Evolutionary conservation across 164 flowering plant species (phyloP), one percentile per base, ranked within the genome.

Genomic region (Magnolia officinalis): DNA sequence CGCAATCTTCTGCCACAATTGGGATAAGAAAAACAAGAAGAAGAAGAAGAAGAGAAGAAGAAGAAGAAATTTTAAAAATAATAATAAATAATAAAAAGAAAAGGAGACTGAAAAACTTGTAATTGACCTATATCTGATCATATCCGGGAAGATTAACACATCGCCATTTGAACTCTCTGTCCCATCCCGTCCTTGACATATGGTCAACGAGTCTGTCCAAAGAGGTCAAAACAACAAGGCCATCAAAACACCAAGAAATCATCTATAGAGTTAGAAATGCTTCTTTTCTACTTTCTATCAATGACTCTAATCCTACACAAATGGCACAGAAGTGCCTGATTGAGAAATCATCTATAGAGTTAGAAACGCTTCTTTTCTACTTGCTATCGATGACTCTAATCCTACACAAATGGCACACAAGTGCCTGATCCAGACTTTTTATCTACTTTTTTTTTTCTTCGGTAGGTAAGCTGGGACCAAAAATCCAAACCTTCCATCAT

Each of bases 121-220:
- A 74, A 50, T 76, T 37, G 75, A 96, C 98, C 89, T 90, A 86
- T 90, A 94, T 81, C 83, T 86, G 80, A 92, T 76, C 99, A 92
- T 94, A 1, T 94, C 96, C 1, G 98, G 98, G 72, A 94, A 96
- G 75, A 94, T 80, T 75, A 92, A 68, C 50, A 96, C 87, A 82
- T 94, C 99, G 20, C 98, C 97, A 72, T 92, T 85, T 16, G 86
- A 79, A 55, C 80, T 81, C 58, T 83, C 89, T 1, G 85, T 66
- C 11, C 85, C 94, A 10, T 85, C 88, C 6, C 84, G 74, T 71
- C 88, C 97, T 72, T 88, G 97, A 61, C 89, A 90, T 18, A 94
- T 63, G 2, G 99, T 92, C 79, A 96, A 51, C 81, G 86, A 77
- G 91, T 90, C 98, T 95, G 77, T 21, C 2, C 19, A 67, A 2